Base-by-base conservation (phyloP, 345 rosid genomes). In the Pistacia integerrima region DNA sequence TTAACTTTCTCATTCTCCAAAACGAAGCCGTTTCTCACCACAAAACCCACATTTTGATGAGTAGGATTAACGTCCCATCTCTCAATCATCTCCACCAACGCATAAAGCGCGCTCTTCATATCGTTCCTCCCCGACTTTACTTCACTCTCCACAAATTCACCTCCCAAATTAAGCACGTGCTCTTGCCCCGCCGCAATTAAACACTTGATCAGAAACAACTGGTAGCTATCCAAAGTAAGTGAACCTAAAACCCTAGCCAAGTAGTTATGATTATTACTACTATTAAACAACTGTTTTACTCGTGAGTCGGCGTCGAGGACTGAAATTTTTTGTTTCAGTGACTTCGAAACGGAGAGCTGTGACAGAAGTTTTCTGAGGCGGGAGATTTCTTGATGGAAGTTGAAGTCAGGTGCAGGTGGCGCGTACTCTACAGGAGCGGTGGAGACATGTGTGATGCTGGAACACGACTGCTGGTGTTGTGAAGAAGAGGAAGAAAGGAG, bases 141-240 rank as follows among this genome's bases (percentile, higher is more conserved):
- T 69, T 85, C 79, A n/a, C 76, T 77, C 70, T 67, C 81, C 64
- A 13, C 79, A 33, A 80, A 78, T 73, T 80, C 88, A 14, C 71
- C 67, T 30, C 86, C 87, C 30, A 85, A 30, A 59, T 64, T 76
- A 1, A 95, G 80, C 65, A 93, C 96, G 51, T 95, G 97, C 78
- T 88, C 88, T 76, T 95, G 98, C 68, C 98, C 98, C 30, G 93
- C 89, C 0, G 97, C 98, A 76, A 93, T 88, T 78, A 93, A 85
- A 69, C 93, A 91, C 84, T 90, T 88, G 33, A 93, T 64, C 67
- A 95, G 78, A 71, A 85, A 91, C 88, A 84, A 63, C 64, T 89
- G 93, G 33, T 63, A 38, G 14, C 75, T 68, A 54, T 75, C 88
- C 85, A 93, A 88, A 62, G 82, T 76, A 30, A 85, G 69, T 12